Percentiles rank a stretch among this genome's conserved stretches.
Conservation (phyloP, 129 eudicot genomes). For the Daucus carota region DH1_v3.0 NC_030384.2:50382001-50382500, state of each 20-base stretch:
- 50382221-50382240: slow-evolving; percentile 30
- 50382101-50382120: slow-evolving; percentile 45
- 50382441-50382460: background rate
- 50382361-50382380: slow-evolving; percentile 25
- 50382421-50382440: background rate
- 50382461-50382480: background rate
- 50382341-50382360: slow-evolving; percentile 40
- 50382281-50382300: slow-evolving; percentile 49
- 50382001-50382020: slow-evolving; percentile 31
- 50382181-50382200: slow-evolving; percentile 63
- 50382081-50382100: slow-evolving; percentile 30
- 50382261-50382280: slow-evolving; percentile 36
- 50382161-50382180: slow-evolving; percentile 58
- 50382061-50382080: slow-evolving; percentile 32
- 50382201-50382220: slow-evolving; percentile 37
- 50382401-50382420: background rate
- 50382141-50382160: slow-evolving; percentile 37
- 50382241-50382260: slow-evolving; percentile 38
- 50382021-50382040: slow-evolving; percentile 44
- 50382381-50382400: background rate
- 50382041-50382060: slow-evolving; percentile 31
- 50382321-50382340: slow-evolving; percentile 39
- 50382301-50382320: slow-evolving; percentile 46
- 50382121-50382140: slow-evolving; percentile 30
- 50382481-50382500: background rate